Evolutionary conservation across 2,329 filamentous ascomycete genomes (phyloP).

Genomic region (Fusarium sp.): DNA sequence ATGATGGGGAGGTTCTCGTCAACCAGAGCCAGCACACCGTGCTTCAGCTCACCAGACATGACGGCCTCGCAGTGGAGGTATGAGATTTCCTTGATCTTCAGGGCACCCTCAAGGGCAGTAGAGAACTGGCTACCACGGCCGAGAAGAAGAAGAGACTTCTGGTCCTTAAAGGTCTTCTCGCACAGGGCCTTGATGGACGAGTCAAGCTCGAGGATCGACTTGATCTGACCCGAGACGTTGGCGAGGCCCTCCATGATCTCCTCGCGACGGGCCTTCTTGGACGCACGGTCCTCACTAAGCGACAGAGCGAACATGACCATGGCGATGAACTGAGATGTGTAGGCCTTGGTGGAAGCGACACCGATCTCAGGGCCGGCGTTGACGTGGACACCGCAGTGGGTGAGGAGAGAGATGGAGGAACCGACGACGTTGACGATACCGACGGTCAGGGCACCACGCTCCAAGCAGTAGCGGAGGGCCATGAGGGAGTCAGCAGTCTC

Average conservation of each 20-base stretch:
- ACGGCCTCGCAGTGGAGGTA: constrained; percentile 99
- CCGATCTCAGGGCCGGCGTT: constrained; percentile 99
- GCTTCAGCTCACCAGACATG: constrained; percentile 99
- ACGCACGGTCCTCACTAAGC: constrained; percentile 94
- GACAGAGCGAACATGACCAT: constrained; percentile 99
- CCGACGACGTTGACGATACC: constrained; percentile 99
- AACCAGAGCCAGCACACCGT: constrained; percentile 95
- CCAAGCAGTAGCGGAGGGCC: constrained; percentile 97
- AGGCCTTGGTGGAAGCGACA: constrained; percentile 98
- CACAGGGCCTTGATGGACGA: constrained; percentile 95
- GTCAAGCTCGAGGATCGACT: constrained; percentile 89
- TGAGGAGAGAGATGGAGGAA: constrained; percentile 97
- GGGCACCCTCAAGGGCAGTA: constrained; percentile 94
- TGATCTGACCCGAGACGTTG: constrained; percentile 91
- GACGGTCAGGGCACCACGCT: constrained; percentile 96
- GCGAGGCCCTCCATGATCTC: constrained; percentile 96
- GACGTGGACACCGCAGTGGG: constrained; percentile 99
- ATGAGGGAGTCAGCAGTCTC: constrained; percentile 98
- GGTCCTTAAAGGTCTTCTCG: constrained; percentile 92
- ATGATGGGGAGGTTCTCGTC: constrained; percentile 99
- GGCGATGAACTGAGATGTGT: constrained; percentile 98
- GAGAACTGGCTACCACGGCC: constrained; percentile 97
- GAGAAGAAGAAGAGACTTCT: constrained; percentile 94
- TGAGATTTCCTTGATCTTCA: constrained; percentile 99
- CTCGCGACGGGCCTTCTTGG: constrained; percentile 89